Evolutionary conservation across 441 rosid species (phyloP).

Genomic region (Eutrema salsugineum): DNA sequence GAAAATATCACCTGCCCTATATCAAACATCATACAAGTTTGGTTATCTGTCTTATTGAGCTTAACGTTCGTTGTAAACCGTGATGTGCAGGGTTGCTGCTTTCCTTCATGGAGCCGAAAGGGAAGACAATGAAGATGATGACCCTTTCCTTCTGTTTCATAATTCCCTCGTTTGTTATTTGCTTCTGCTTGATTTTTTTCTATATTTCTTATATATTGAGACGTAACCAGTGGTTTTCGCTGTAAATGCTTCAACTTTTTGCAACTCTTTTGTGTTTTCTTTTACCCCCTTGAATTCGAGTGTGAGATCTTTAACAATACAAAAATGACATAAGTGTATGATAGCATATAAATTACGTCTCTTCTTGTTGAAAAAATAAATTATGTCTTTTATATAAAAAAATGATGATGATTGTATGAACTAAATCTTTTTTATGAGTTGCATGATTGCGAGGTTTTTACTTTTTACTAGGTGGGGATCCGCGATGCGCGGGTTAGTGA

Average conservation of each 20-base stretch:
- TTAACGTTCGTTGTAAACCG: not conserved
- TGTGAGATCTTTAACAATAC: not conserved
- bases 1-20: no score
- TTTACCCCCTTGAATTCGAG: not conserved
- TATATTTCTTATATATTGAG: not conserved
- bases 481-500: no score
- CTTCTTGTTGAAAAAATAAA: not conserved
- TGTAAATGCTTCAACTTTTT: not conserved
- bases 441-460: not conserved
- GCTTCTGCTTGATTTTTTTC: not conserved
- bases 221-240: not conserved
- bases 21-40: not conserved
- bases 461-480: no score
- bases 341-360: not conserved
- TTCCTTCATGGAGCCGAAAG: conserved; percentile 19
- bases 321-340: not conserved
- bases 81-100: conserved; percentile 21
- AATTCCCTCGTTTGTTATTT: not conserved
- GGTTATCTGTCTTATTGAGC: not conserved
- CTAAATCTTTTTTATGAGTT: not conserved
- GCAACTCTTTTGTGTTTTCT: not conserved
- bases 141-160: not conserved
- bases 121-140: not conserved
- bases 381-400: not conserved
- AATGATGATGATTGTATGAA: not conserved